phyloP scores from a whole-genome alignment of 768 basidiomycete genomes.

The Lactarius vividus region DNA sequence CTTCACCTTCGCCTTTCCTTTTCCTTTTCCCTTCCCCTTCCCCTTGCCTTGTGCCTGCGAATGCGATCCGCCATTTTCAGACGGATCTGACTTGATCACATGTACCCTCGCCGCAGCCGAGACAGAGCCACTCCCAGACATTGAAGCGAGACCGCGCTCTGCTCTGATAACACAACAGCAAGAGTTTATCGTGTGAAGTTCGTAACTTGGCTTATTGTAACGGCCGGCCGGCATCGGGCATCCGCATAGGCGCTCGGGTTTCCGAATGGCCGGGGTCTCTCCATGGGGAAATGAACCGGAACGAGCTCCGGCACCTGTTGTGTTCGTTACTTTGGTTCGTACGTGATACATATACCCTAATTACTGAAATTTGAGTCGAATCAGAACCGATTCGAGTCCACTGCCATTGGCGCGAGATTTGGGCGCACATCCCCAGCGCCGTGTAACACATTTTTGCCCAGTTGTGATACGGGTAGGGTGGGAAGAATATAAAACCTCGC shows the following conservation, averaged over 20 bases:
- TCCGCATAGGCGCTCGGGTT: neutral
- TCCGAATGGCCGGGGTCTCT: neutral
- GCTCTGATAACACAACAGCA: too few species aligned
- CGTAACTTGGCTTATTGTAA: neutral
- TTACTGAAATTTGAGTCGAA: neutral
- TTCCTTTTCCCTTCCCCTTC: too few species aligned
- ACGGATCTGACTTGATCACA: neutral
- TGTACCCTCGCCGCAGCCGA: slow-evolving; percentile 3
- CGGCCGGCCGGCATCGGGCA: neutral
- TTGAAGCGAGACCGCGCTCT: neutral
- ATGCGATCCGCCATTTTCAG: neutral
- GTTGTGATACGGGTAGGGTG: neutral
- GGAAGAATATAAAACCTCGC: neutral
- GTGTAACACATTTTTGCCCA: neutral
- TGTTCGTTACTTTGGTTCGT: neutral
- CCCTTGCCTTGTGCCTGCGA: neutral
- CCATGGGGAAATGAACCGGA: neutral
- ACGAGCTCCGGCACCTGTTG: neutral
- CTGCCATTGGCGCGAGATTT: neutral
- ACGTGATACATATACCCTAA: neutral
- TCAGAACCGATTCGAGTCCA: neutral
- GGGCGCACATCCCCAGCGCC: neutral
- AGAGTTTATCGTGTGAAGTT: neutral
- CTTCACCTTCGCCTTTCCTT: neutral
- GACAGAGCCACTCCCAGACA: neutral